These are phyloP conservation scores for Cercophora samala DNA, from an alignment of 495 filamentous ascomycete genomes.

Conservation along the genomic window DNA sequence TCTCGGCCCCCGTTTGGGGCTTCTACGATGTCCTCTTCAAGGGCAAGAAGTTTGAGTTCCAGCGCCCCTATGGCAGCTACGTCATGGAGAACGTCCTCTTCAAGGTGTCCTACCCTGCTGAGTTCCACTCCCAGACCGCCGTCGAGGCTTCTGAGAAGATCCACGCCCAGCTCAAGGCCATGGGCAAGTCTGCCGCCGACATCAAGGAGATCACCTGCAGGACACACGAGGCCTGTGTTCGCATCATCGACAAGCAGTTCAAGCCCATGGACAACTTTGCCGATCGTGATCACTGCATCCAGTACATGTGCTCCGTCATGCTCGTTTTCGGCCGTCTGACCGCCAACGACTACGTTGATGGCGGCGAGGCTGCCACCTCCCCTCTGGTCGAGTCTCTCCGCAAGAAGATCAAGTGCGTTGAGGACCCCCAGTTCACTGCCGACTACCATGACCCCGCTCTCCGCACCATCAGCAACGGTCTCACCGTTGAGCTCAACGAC, in stretches of 20 bases:
- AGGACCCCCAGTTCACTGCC: constrained; percentile 88
- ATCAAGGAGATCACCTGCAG: constrained; percentile 91
- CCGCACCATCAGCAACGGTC: constrained; percentile 92
- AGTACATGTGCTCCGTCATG: constrained; percentile 98
- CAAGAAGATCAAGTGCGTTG: constrained; percentile 87
- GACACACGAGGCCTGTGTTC: constrained; percentile 95
- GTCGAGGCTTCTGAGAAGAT: constrained; percentile 91
- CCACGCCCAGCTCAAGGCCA: constrained; percentile 70
- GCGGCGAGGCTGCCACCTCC: constrained; percentile 84
- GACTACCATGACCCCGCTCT: constrained; percentile 93
- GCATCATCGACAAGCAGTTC: constrained; percentile 99
- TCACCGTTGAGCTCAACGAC: constrained; percentile 90
- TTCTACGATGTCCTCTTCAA: constrained; percentile 99
- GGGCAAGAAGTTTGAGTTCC: constrained; percentile 92
- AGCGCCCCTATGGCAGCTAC: constrained; percentile 93
- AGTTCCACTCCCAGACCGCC: constrained; percentile 99
- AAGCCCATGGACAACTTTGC: constrained; percentile 99
- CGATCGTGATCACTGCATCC: constrained; percentile 98
- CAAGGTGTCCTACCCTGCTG: constrained; percentile 97
- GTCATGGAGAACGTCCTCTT: constrained; percentile 99
- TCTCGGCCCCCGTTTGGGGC: constrained; percentile 91
- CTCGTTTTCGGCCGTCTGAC: constrained; percentile 88
- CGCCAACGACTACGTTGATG: constrained; percentile 88
- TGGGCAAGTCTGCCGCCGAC: constrained; percentile 90
- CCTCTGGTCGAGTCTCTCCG: constrained; percentile 84